Base-by-base conservation (phyloP, 129 eudicot genomes). In the Dittrichia graveolens region DNA sequence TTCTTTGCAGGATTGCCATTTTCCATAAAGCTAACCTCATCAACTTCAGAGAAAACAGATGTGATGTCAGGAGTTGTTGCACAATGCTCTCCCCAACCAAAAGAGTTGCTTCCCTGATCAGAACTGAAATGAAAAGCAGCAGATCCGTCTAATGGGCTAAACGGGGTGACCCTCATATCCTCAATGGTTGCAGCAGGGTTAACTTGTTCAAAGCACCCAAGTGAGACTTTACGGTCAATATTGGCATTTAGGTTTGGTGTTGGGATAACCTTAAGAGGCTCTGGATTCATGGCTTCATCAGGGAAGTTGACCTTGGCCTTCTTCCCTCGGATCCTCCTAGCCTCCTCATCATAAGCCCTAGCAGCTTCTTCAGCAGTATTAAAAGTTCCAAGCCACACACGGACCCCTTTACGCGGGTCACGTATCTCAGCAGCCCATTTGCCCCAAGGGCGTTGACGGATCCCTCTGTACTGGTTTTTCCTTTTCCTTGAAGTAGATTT, bases 371-470 rank as follows among this genome's bases (percentile, higher is more conserved):
- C 98, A 66, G 98, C 96, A 67, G 98, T 86, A 78, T 92, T 89
- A 16, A 85, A 93, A 8, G 98, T 93, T 57, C 98, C 98, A 1
- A 93, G 98, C 98, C 98, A 93, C 43, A 93, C 98, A 4, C 98
- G 87, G 38, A 89, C 96, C 6, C 98, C 98, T 79, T 93, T 93
- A 39, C 85, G 83, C 2, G 98, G 98, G 75, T 93, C 98, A 18
- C 98, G 98, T 24, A 93, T 93, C 85, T 93, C 98, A 47, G 98
- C 98, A 44, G 98, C 98, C 98, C 98, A 92, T 78, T 92, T 92
- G 8, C 98, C 98, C 98, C 98, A 92, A 31, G 98, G 96, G 52
- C 98, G 96, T 62, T 93, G 98, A 8, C 98, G 81, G 61, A 93
- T 93, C 8, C 98, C 98, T 57, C 96, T 73, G 72, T 80, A 93